phyloP scores from a whole-genome alignment of 2,329 filamentous ascomycete genomes.

The Fusarium graminum region DNA sequence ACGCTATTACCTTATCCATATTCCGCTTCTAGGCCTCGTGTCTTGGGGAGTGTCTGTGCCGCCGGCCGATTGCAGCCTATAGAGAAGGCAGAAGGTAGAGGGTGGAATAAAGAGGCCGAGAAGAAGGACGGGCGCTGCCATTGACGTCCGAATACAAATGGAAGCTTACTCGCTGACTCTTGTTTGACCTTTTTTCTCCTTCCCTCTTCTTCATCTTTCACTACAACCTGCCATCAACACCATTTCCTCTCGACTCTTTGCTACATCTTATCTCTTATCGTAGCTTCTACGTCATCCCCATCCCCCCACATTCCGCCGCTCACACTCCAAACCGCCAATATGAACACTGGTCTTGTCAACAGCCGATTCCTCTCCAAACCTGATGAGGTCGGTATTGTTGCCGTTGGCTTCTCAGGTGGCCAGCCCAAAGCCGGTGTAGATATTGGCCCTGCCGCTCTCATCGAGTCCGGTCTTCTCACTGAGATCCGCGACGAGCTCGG shows the following conservation, averaged over 20 bases:
- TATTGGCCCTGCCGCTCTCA: conserved; percentile 87
- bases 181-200: neutral
- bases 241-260: conserved; percentile 2
- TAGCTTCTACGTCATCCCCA: conserved; percentile 44
- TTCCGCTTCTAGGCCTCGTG: conserved; percentile 33
- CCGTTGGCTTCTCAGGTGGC: conserved; percentile 95
- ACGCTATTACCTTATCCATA: conserved; percentile 47
- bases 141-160: conserved; percentile 43
- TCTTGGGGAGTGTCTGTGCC: conserved; percentile 30
- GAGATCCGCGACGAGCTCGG: conserved; percentile 88
- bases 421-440: conserved; percentile 94
- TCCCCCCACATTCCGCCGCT: conserved; percentile 40
- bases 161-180: conserved; percentile 20
- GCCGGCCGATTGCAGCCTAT: conserved; percentile 48
- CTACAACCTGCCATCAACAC: conserved; percentile 1
- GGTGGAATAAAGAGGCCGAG: conserved; percentile 19
- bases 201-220: conserved; percentile 12
- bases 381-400: conserved; percentile 88
- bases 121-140: conserved; percentile 31
- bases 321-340: conserved; percentile 48
- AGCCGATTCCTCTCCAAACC: conserved; percentile 84
- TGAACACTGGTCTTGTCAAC: conserved; percentile 67
- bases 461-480: conserved; percentile 85
- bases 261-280: conserved; percentile 32
- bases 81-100: conserved; percentile 15